These are phyloP conservation scores for Sclerotinia glacialis DNA, from an alignment of 2,329 filamentous ascomycete genomes.

Conservation along the genomic window DNA sequence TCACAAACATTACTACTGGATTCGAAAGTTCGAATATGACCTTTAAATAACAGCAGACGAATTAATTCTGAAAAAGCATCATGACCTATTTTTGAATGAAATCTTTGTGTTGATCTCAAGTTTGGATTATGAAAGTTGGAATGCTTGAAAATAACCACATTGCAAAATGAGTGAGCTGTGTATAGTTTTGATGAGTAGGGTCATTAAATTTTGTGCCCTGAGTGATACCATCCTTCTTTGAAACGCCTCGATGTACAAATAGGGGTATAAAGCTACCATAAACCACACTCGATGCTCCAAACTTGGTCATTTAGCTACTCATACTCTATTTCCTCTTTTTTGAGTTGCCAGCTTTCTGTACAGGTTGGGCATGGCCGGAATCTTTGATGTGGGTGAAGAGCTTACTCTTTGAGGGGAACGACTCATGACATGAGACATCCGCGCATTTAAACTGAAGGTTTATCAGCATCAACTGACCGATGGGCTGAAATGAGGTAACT, in stretches of 20 bases:
- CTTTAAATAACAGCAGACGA: neutral
- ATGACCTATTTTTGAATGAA: neutral
- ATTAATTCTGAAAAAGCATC: neutral
- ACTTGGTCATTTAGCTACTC: neutral
- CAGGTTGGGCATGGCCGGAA: constrained; percentile 52
- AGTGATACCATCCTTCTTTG: neutral
- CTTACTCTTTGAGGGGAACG: constrained; percentile 59
- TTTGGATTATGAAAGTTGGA: neutral
- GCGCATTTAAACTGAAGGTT: constrained; percentile 49
- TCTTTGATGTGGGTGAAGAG: constrained; percentile 62
- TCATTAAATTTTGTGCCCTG: neutral
- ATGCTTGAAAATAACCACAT: neutral
- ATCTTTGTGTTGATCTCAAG: neutral
- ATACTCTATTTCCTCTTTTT: constrained; percentile 29
- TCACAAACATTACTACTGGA: neutral
- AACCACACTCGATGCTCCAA: constrained; percentile 9
- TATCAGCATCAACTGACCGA: constrained; percentile 19
- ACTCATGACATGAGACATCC: constrained; percentile 48
- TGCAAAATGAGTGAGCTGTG: too few relatives aligned
- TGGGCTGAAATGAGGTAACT: constrained; percentile 5
- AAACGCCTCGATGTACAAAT: constrained; percentile 20
- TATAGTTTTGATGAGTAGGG: neutral
- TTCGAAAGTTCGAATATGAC: neutral
- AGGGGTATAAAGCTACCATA: constrained; percentile 19
- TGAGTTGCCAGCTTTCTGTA: constrained; percentile 33